Conservation (phyloP, 306 rosid genomes). For the barrel medic (Medicago truncatula) region DNA sequence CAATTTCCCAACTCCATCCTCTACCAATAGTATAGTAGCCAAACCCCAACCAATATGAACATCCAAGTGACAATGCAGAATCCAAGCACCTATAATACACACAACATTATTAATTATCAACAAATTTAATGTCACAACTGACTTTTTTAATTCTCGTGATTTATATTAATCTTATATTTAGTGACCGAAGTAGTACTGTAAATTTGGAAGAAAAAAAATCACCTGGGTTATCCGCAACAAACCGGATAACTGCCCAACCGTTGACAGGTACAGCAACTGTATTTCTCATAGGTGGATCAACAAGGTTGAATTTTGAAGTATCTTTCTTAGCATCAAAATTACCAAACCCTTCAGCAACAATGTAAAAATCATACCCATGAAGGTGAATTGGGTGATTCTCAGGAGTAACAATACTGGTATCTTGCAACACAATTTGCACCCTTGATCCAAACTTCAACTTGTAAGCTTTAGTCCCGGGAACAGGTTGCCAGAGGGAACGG, state of each 20-base stretch:
- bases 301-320: constrained; percentile 73
- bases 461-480: constrained; percentile 66
- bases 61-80: constrained; percentile 96
- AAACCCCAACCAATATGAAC: constrained; percentile 92
- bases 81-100: constrained; percentile 72
- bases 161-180: no score
- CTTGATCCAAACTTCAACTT: constrained; percentile 71
- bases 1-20: constrained; percentile 72
- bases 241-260: constrained; percentile 96
- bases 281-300: constrained; percentile 88
- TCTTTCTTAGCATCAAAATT: constrained; percentile 73
- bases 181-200: no score
- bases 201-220: not conserved
- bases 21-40: constrained; percentile 90
- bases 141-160: no score
- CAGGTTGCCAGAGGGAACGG: constrained; percentile 79
- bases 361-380: constrained; percentile 90
- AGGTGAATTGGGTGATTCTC: constrained; percentile 94
- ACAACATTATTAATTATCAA: not conserved
- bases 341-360: constrained; percentile 87
- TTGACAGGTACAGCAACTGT: constrained; percentile 81
- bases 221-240: constrained; percentile 98
- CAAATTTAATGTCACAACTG: no score
- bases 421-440: constrained; percentile 88
- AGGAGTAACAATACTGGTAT: constrained; percentile 72